Evolutionary conservation across 2,329 filamentous ascomycete genomes (phyloP).

Genomic region (Neonectria sp.): DNA sequence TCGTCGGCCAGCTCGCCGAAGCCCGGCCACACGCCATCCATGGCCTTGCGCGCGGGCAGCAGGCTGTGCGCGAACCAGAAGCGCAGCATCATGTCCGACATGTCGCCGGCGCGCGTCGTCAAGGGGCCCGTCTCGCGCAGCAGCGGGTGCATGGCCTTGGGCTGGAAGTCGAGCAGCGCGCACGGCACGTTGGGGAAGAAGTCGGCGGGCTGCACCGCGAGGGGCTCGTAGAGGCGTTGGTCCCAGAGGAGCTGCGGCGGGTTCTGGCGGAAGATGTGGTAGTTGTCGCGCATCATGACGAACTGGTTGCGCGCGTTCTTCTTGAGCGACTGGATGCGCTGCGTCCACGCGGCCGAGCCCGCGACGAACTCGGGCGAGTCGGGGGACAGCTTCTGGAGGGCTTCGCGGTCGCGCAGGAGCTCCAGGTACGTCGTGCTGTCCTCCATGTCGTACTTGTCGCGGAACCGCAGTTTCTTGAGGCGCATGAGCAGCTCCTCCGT

Average conservation of each 20-base stretch:
- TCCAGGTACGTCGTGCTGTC: constrained; percentile 47
- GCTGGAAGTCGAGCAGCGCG: constrained; percentile 77
- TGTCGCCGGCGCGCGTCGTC: constrained; percentile 61
- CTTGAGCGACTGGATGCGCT: constrained; percentile 51
- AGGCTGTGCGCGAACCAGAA: constrained; percentile 62
- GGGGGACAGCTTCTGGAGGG: constrained; percentile 37
- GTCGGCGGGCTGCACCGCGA: constrained; percentile 71
- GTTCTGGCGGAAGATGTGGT: constrained; percentile 64
- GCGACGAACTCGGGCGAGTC: constrained; percentile 46
- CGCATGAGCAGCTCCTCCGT: constrained; percentile 30
- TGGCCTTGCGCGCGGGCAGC: constrained; percentile 58
- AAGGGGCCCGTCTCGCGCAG: constrained; percentile 62
- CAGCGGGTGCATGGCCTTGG: constrained; percentile 66
- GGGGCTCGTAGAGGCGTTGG: constrained; percentile 78
- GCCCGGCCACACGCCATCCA: constrained; percentile 72
- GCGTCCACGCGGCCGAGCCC: constrained; percentile 54
- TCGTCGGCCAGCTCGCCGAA: constrained; percentile 65
- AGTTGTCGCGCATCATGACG: constrained; percentile 65
- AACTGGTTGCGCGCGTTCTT: constrained; percentile 55
- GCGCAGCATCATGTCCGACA: constrained; percentile 65
- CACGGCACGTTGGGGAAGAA: constrained; percentile 75
- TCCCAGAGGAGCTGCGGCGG: constrained; percentile 77
- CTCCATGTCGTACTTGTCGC: constrained; percentile 43
- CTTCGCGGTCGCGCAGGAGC: constrained; percentile 54
- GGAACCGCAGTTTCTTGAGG: constrained; percentile 48